Evolutionary conservation across 106 monocot species (phyloP), one percentile per base, ranked within the genome.

Genomic region (Allium fistulosum): DNA sequence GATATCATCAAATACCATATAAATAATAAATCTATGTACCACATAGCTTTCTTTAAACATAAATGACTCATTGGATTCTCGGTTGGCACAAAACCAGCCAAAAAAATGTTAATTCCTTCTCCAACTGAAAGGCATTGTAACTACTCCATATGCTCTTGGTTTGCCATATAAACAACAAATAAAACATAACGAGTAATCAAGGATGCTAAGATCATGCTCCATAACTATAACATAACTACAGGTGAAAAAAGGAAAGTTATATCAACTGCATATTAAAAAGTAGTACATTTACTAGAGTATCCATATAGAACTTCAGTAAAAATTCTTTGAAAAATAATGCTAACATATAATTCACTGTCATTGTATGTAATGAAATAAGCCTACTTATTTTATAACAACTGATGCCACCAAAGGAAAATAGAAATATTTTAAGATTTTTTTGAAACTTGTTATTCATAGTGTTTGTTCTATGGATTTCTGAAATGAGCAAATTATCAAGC

Each of bases 31-130:
- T 22, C 22, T 22, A 22, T 22, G 22, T 22, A 22, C 22, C 22
- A 22, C 22, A 0, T 7, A 45, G 16, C 68, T 37, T 53, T 67
- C 93, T 87, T 81, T 99, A 70, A 99, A 99, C 64, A 87, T 93
- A 62, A 99, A 87, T 62, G 90, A 90, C 62, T 93, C 26, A 89
- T 84, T 11, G 93, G 74, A 77, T 99, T 99, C 74, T 99, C 99
- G 46, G 99, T 93, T 51, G 99, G 93, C 15, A 99, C 93, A 81
- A 93, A 99, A 76, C 99, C 99, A 81, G 90, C 78, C 73, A 99
- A 81, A 76, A 99, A 99, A 66, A 99, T 90, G 67, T 99, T 99
- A n/a, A 99, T 99, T 70, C 99, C 99, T 91, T 99, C 99, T 70
- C 99, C 77, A 27, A 99, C 99, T 67, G 58, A 87, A 99, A 1